Evolutionary conservation across 225 moss, liverwort and hornwort species (phyloP).

Genomic region (Pseudisothecium myosuroides): DNA sequence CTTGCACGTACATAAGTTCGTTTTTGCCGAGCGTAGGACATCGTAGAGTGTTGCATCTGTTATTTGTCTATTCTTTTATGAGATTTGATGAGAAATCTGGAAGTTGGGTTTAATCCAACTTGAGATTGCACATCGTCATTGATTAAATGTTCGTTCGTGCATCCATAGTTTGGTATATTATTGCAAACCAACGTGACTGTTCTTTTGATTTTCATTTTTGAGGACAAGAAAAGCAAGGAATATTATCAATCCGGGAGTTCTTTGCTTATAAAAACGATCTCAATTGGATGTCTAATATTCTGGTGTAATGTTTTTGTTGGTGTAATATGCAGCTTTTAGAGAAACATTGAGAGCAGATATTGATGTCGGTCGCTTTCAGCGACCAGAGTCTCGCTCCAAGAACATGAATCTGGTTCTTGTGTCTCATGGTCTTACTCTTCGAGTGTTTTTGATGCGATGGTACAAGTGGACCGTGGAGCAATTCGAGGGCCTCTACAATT

Average conservation of each 20-base stretch:
- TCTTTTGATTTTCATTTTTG: background rate
- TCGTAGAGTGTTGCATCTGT: background rate
- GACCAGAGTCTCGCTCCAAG: conserved; percentile 59
- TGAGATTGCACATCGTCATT: background rate
- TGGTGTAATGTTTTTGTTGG: background rate
- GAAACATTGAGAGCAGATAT: conserved; percentile 93
- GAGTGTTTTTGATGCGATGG: conserved; percentile 97
- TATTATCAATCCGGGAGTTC: background rate
- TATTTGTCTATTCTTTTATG: background rate
- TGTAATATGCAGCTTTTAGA: conserved; percentile 56
- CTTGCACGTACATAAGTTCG: background rate
- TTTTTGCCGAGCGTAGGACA: background rate
- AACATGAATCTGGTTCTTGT: conserved; percentile 92
- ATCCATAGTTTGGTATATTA: background rate
- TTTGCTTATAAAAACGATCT: background rate
- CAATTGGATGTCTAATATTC: background rate
- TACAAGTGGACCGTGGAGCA: conserved; percentile 98
- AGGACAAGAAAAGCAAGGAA: background rate
- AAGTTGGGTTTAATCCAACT: background rate
- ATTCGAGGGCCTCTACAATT: conserved; percentile 86
- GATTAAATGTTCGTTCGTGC: background rate
- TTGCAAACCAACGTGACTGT: background rate
- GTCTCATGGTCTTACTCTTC: conserved; percentile 86
- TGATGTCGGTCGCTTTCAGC: conserved; percentile 88
- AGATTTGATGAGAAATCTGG: background rate